phyloP scores from a whole-genome alignment of 805 yeast genomes.

The Tetrapisispora nanseiensis region DNA sequence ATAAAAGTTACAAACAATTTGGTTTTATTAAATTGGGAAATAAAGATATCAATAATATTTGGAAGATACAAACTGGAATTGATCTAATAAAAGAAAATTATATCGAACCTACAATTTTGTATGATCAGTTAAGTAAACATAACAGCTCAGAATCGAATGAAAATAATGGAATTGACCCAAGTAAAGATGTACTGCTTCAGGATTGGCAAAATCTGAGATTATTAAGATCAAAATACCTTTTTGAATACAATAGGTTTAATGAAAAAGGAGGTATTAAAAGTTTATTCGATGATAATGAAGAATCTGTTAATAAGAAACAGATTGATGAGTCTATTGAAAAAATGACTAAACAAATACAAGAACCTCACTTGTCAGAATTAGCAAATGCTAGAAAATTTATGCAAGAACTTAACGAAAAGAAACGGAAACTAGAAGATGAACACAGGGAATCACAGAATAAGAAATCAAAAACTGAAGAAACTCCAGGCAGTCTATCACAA shows the following conservation, averaged over 20 bases:
- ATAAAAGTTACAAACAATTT: conserved; percentile 21
- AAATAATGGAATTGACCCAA: not conserved
- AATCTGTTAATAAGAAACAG: conserved; percentile 8
- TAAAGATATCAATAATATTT: conserved; percentile 24
- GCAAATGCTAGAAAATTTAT: conserved; percentile 16
- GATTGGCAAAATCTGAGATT: conserved; percentile 38
- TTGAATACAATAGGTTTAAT: conserved; percentile 30
- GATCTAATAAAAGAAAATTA: conserved; percentile 20
- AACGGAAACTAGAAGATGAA: conserved; percentile 13
- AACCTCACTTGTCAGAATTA: conserved; percentile 14
- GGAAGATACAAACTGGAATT: conserved; percentile 36
- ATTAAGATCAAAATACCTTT: conserved; percentile 31
- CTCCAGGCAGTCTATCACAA: not conserved
- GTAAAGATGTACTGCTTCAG: conserved; percentile 16
- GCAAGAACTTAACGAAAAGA: conserved; percentile 8
- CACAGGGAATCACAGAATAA: not conserved
- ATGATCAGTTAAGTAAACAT: conserved; percentile 10
- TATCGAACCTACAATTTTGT: conserved; percentile 17
- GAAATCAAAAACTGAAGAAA: not conserved
- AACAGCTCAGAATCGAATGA: no score
- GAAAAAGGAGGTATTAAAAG: conserved; percentile 32
- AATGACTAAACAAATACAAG: conserved; percentile 9
- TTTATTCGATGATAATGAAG: conserved; percentile 24
- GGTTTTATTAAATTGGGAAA: conserved; percentile 27
- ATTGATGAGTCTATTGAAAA: conserved; percentile 1